Conservation (phyloP, 148 eudicot species). For the Vaccinium darrowii region DNA sequence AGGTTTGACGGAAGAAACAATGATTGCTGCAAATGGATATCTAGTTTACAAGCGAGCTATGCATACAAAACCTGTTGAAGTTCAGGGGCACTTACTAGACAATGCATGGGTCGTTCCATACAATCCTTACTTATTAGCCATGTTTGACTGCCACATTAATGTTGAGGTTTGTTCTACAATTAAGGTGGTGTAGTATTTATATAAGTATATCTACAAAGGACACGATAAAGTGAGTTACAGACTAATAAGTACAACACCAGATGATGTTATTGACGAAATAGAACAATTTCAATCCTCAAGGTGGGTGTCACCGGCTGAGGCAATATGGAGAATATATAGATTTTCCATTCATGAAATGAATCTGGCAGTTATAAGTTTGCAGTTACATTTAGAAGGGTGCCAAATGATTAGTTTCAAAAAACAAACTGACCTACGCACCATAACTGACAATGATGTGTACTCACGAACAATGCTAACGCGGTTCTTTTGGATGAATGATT, state of each 20-base stretch:
- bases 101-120: neutral
- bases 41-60: neutral
- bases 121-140: neutral
- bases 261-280: neutral
- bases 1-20: too few species aligned
- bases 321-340: neutral
- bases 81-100: neutral
- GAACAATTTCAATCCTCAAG: neutral
- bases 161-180: neutral
- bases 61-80: neutral
- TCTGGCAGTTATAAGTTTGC: neutral
- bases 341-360: neutral
- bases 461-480: too few species aligned
- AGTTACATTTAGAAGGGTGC: neutral
- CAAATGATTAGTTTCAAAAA: neutral
- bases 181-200: neutral
- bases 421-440: neutral
- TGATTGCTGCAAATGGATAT: neutral
- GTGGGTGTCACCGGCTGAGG: neutral
- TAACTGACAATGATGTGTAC: neutral
- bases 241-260: fast-evolving
- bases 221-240: neutral
- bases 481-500: too few species aligned
- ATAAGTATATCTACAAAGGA: neutral
- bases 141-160: neutral